Percentiles rank a stretch among this genome's conserved stretches.
Conservation (phyloP, 2,329 filamentous ascomycete genomes). For the Fusarium phyllophilum region DNA sequence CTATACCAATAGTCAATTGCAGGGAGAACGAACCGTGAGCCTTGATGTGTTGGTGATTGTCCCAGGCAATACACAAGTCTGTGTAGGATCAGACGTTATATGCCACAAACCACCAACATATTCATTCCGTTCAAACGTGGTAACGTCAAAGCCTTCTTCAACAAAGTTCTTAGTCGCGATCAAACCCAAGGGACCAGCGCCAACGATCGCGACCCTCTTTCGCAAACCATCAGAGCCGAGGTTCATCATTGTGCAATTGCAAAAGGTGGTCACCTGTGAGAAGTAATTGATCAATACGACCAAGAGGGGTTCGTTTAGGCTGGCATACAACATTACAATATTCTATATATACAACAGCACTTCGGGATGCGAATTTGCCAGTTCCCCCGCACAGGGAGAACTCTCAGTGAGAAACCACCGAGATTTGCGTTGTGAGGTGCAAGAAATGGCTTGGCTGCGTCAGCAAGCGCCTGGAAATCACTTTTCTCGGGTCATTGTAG, state of each 20-base stretch:
- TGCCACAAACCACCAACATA: constrained; percentile 4
- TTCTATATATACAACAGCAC: background rate
- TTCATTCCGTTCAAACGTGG: background rate
- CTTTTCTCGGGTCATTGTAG: background rate
- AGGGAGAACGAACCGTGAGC: background rate
- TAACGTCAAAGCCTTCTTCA: constrained; percentile 3
- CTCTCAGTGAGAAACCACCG: background rate
- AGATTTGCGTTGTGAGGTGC: background rate
- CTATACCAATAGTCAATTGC: background rate
- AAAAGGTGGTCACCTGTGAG: background rate
- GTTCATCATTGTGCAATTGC: background rate
- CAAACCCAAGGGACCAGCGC: background rate
- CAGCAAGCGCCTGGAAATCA: background rate
- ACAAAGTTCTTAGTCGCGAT: background rate
- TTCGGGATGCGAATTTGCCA: background rate
- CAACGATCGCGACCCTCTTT: background rate
- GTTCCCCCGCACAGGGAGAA: background rate
- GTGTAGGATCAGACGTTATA: background rate
- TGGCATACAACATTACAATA: background rate
- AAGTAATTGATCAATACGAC: background rate
- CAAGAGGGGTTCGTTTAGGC: background rate
- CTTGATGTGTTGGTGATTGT: background rate
- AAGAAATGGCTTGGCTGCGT: background rate
- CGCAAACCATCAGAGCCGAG: background rate
- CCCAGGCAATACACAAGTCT: background rate